Percentiles rank a stretch among this genome's conserved stretches.
phyloP scores from a whole-genome alignment of 345 rosid genomes.

The Rhodamnia argentea region DNA sequence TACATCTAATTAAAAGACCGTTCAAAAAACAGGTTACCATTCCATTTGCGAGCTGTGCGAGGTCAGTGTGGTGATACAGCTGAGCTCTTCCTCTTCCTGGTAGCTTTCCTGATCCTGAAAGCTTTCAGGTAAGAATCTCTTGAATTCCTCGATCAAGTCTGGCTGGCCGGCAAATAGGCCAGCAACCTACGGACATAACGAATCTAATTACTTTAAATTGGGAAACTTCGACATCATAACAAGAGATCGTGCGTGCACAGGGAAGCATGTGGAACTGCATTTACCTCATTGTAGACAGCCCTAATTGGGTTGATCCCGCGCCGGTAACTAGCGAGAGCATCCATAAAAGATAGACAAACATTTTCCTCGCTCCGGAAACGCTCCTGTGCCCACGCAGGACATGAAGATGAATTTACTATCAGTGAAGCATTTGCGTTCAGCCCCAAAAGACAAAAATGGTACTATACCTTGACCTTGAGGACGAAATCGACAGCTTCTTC shows the following conservation, averaged over 20 bases:
- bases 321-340: conserved; percentile 19
- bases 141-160: not conserved
- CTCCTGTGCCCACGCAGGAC: conserved; percentile 7
- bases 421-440: not conserved
- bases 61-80: not conserved
- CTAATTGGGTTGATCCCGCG: conserved; percentile 9
- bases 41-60: not conserved
- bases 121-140: not conserved
- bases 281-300: conserved; percentile 1
- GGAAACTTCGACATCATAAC: not conserved
- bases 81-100: not conserved
- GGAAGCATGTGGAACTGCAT: not conserved
- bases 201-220: not conserved
- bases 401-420: not conserved
- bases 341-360: conserved; percentile 27
- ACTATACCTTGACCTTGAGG: conserved; percentile 16
- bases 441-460: not conserved
- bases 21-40: not conserved
- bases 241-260: not conserved
- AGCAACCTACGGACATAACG: not conserved
- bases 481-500: conserved; percentile 36
- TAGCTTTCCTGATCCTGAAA: not conserved
- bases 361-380: conserved; percentile 24
- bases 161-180: not conserved
- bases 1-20: not conserved